Base-by-base conservation (phyloP, 768 basidiomycete genomes). In the Lactarius hatsudake region DNA sequence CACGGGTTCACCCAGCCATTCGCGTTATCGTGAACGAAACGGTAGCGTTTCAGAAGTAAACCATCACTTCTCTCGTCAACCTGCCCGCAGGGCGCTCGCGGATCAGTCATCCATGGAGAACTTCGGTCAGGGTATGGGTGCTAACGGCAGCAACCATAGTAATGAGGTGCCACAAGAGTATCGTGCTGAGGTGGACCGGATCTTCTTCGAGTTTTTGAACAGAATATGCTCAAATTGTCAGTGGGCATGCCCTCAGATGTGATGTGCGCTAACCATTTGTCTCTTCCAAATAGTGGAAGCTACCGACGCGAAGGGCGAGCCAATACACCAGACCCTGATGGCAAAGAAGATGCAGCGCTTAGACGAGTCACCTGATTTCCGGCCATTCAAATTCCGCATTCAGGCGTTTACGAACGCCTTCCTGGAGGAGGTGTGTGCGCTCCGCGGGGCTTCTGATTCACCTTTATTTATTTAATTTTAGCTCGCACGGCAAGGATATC, bases 301-400 rank as follows among this genome's bases (percentile, higher is more conserved):
- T 5, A 91, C 88, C 59, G 97, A 98, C 75, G 82, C 86, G 36
- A 99, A 99, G 77, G 96, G 96, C 60, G 96, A 99, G 76, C 89
- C 92, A 54, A 94, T 99, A 65, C 96, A 99, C 75, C 96, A 99
- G 78, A 94, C 94, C 42, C 83, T 98, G 73, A 99, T 99, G 96
- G 91, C 96, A 0, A 98, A 98, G 82, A 93, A 93, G 82, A 98
- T 99, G 96, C 92, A 94, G 72, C 88, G 94, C 62, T 82, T 98
- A 64, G 96, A 97, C 75, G 96, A 98, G 79, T 95, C 93, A 43
- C 87, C 89, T 53, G 96, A 98, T 77, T 99, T 96, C 78, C 87
- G 96, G 32, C 96, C 96, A 58, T 98, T 99, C 87, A 98, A 98
- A 78, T 99, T 99, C 80, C 87, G 96, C 66, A 99, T 99, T 71